Base-by-base conservation (phyloP, 176 grass and related monocot genomes). In the Phoenix dactylifera region DNA sequence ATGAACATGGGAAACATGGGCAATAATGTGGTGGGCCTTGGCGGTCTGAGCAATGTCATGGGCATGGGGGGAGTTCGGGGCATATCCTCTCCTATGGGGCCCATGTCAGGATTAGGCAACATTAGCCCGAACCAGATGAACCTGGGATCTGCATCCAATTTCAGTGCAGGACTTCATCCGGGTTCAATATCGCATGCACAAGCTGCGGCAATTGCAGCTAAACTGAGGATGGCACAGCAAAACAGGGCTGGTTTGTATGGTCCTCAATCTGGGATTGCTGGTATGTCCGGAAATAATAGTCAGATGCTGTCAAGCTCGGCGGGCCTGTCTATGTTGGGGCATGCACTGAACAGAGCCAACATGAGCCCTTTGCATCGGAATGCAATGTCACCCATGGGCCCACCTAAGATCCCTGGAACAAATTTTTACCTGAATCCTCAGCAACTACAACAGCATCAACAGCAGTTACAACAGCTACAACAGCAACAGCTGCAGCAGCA, bases 341-440 rank as follows among this genome's bases (percentile, higher is more conserved):
- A 85, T 54, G 67, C 69, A 2, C 57, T 92, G 20, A 97, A 83
- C 57, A 77, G 93, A 77, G 73, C 70, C 66, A 92, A 80, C 73
- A 80, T 91, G 18, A 77, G 2, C 68, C 63, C 76, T 23, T 22
- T 88, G 67, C 87, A 92, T 56, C 64, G 87, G 75, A 78, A 65
- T 52, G 68, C 80, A 79, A 69, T 96, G 72, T 80, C 87, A 29
- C 53, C 83, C 1, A 91, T 98, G 93, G 93, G 81, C 30, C 93
- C 93, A 64, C 93, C 93, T 60, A 98, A 98, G 75, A 90, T 92
- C 50, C 52, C 81, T 28, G 84, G 81, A 60, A 62, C 72, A 68
- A 86, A 81, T 26, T 88, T 89, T 70, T 83, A 83, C 68, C 53
- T 86, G 70, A 89, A 78, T 58, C 22, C 85, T 44, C 86, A 87